A percentile compares a stretch with the other conserved stretches of the same genome.
These are phyloP conservation scores for Angophora floribunda DNA, from an alignment of 345 rosid genomes.

Conservation along the genomic window DNA sequence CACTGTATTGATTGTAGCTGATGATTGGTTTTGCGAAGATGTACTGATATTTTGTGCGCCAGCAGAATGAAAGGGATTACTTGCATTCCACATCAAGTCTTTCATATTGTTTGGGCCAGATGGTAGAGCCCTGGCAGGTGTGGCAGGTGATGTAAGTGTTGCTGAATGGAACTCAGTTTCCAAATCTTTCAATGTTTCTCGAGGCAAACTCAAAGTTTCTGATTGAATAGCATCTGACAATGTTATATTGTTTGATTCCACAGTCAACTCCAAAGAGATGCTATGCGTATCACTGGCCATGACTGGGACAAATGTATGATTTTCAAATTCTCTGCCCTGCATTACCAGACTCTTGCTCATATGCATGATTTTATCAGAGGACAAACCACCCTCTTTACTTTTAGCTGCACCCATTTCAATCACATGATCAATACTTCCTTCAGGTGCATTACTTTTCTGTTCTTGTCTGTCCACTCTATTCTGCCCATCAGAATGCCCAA, in stretches of 20 bases:
- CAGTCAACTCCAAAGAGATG: conserved; percentile 3
- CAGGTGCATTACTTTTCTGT: neutral
- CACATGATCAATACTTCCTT: neutral
- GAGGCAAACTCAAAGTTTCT: neutral
- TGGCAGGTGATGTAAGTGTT: neutral
- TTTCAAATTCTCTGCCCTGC: neutral
- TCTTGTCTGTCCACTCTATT: neutral
- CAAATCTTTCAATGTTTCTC: neutral
- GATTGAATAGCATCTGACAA: neutral
- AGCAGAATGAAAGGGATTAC: conserved; percentile 3
- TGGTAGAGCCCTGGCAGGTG: neutral
- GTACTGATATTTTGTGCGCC: neutral
- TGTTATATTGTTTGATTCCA: conserved; percentile 2
- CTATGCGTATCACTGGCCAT: neutral
- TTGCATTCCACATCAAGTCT: conserved; percentile 11
- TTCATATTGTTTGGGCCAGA: neutral
- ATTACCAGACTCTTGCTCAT: neutral
- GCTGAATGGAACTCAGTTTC: neutral
- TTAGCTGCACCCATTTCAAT: conserved; percentile 10
- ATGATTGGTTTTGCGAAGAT: conserved; percentile 13
- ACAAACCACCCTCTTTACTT: conserved; percentile 4
- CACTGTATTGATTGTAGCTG: conserved; percentile 2
- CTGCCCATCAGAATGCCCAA: neutral
- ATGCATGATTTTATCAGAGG: neutral
- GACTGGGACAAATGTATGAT: neutral